These are phyloP conservation scores for Clavispora asparagi DNA, from an alignment of 805 yeast species.

Conservation along the genomic window DNA sequence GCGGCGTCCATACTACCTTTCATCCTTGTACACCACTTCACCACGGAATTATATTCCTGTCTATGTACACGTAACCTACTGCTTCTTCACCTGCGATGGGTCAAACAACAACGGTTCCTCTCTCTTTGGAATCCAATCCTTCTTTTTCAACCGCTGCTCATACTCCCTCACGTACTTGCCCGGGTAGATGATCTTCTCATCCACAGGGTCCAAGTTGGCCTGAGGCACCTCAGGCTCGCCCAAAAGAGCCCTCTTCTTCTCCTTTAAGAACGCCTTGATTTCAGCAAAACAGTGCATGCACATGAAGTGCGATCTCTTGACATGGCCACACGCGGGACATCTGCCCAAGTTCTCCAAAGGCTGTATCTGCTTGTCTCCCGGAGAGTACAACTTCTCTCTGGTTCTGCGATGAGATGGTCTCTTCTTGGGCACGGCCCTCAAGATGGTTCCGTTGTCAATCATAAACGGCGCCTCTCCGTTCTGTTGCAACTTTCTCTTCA, in stretches of 20 bases:
- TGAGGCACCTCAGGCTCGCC: constrained; percentile 29
- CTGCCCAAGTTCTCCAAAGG: constrained; percentile 72
- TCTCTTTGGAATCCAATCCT: constrained; percentile 42
- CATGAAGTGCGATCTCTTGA: constrained; percentile 81
- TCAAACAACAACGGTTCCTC: constrained; percentile 37
- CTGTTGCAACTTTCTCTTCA: constrained; percentile 36
- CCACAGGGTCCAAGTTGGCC: constrained; percentile 52
- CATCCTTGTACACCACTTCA: neutral
- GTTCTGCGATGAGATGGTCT: constrained; percentile 83
- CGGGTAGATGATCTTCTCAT: constrained; percentile 66
- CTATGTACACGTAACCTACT: constrained; percentile 6
- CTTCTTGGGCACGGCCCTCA: constrained; percentile 91
- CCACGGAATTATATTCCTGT: neutral
- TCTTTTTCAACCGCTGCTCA: constrained; percentile 25
- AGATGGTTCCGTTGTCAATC: constrained; percentile 60
- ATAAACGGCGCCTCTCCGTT: constrained; percentile 34
- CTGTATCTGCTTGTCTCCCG: constrained; percentile 76
- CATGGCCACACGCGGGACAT: constrained; percentile 95
- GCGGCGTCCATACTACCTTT: too few species aligned
- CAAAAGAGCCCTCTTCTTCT: constrained; percentile 28
- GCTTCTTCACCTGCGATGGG: constrained; percentile 21
- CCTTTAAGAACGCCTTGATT: constrained; percentile 70
- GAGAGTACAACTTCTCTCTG: constrained; percentile 76
- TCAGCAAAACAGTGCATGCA: constrained; percentile 91
- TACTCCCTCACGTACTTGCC: constrained; percentile 49